These are phyloP conservation scores for Ceratobasidium sp. DNA, from an alignment of 1,284 basidiomycete species.

Conservation along the genomic window DNA sequence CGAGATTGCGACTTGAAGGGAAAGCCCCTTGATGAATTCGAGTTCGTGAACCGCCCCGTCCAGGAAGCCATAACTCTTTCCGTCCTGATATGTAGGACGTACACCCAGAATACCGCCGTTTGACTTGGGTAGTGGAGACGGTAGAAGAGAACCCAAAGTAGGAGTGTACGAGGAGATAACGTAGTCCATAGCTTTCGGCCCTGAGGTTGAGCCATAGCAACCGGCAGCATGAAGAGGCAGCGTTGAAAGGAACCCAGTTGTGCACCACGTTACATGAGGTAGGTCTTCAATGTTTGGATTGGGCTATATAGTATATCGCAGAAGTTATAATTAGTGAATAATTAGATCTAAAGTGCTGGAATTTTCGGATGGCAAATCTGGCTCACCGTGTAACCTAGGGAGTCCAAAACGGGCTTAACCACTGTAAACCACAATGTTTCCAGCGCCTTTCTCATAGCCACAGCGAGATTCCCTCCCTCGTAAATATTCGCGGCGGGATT, in stretches of 20 bases:
- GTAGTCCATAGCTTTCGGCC: background rate
- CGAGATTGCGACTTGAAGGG: too few relatives aligned
- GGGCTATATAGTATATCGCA: background rate
- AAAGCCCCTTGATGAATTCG: too few relatives aligned
- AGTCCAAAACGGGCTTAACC: too few relatives aligned
- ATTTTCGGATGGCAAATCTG: background rate
- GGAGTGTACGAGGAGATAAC: background rate
- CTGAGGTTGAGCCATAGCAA: background rate
- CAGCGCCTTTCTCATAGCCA: too few relatives aligned
- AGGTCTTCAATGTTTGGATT: background rate
- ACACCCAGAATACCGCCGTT: background rate
- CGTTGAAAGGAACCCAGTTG: background rate
- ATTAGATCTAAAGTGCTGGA: background rate
- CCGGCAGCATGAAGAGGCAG: conserved; percentile 4
- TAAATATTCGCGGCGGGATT: too few relatives aligned
- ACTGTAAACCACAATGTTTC: too few relatives aligned
- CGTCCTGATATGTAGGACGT: background rate
- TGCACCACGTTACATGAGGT: background rate
- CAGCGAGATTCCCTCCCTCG: too few relatives aligned
- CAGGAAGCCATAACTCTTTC: background rate
- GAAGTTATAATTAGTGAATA: background rate
- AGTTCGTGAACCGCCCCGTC: too few relatives aligned
- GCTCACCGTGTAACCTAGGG: too few relatives aligned
- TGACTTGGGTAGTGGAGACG: background rate
- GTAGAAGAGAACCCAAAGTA: background rate